Evolutionary conservation across 139 green algal species (phyloP), one percentile per base, ranked within the genome.

Genomic region (Micractinium sp.): DNA sequence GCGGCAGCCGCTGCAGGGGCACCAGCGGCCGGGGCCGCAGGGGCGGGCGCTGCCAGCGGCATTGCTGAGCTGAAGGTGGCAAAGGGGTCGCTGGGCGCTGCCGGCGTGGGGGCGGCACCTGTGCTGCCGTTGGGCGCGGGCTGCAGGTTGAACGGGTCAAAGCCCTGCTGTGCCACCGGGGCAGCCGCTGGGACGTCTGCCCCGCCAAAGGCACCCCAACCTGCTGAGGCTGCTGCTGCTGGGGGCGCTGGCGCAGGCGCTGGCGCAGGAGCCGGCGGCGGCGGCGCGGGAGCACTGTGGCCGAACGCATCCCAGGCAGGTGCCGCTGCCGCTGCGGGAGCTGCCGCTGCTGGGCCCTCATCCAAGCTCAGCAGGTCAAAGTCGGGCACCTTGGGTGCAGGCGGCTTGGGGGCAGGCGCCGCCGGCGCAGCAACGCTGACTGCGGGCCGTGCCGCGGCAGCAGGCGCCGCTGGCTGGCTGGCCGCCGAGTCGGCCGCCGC

Each of bases 281-380:
- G 79, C 2, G 79, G 38, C 66, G 79, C 79, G 5, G 12, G 76
- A 2, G 25, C 63, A 53, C 0, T 86, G 81, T 60, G 15, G 35
- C 35, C 25, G 3, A 71, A 71, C 22, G 74, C 27, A 14, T 71
- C 85, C 85, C 85, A 88, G n/a, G n/a, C 85, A 2, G 47, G 39
- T 15, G 71, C 38, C 20, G 71, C 71, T n/a, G 5, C 0, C 0
- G 85, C 20, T 63, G 85, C n/a, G 1, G 41, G 23, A 60, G 71
- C 71, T 29, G 75, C 31, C 13, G 60, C 41, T 35, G 56, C 85
- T 3, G 86, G 73, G 35, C 76, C 29, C 29, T 89, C 83, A 14
- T 90, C 41, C 67, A 90, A 53, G 87, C 87, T 90, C 12, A 90
- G 47, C 39, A 90, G 47, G 67, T 90, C 86, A 76, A 90, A 90